phyloP scores from a whole-genome alignment of 192 early-diverging fungal genomes.

The Linnemannia elongata region DNA sequence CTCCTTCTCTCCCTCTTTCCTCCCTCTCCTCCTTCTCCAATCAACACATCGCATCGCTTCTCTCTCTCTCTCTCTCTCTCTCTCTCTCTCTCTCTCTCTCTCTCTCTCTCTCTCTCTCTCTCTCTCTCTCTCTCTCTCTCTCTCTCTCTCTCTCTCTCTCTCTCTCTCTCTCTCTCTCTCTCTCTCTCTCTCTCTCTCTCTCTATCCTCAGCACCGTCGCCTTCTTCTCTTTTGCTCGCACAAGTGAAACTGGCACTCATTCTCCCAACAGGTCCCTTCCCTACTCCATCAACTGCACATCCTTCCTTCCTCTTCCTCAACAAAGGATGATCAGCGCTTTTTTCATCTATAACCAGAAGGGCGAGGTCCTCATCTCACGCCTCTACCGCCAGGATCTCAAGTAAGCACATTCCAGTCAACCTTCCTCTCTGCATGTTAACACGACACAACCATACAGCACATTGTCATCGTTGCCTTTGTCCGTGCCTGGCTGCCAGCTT shows the following conservation, averaged over 20 bases:
- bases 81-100: too few species aligned
- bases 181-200: background rate
- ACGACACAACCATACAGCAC: background rate
- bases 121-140: too few species aligned
- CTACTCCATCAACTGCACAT: too few species aligned
- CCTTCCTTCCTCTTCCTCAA: background rate
- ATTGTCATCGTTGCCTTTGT: background rate
- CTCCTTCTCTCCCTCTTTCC: too few species aligned
- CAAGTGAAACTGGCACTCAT: background rate
- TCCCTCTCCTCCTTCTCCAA: too few species aligned
- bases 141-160: too few species aligned
- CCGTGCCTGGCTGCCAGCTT: background rate
- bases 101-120: too few species aligned
- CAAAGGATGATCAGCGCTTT: constrained; percentile 89
- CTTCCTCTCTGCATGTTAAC: background rate
- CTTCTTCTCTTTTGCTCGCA: background rate
- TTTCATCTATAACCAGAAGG: constrained; percentile 99
- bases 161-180: too few species aligned
- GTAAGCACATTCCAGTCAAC: constrained; percentile 59
- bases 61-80: background rate
- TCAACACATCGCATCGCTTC: too few species aligned
- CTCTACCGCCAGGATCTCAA: constrained; percentile 96
- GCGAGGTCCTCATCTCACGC: constrained; percentile 97
- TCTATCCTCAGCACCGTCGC: background rate
- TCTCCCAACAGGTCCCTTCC: background rate